These are phyloP conservation scores for grape (Vitis vinifera) DNA, from an alignment of 164 flowering plant genomes.

Conservation along the genomic window ASM3070453v1 NC_081816.1:3772001-3772500, in stretches of 20 bases:
- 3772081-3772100: slow-evolving; percentile 2
- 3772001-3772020: slow-evolving; percentile 54
- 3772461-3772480: too few species aligned
- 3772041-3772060: slow-evolving; percentile 84
- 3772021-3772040: slow-evolving; percentile 53
- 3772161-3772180: slow-evolving; percentile 16
- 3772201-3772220: slow-evolving; percentile 21
- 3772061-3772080: slow-evolving; percentile 31
- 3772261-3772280: slow-evolving; percentile 37
- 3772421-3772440: too few species aligned
- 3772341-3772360: too few species aligned
- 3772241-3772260: slow-evolving; percentile 30
- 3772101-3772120: slow-evolving; percentile 24
- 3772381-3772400: neutral
- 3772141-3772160: slow-evolving; percentile 67
- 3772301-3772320: slow-evolving; percentile 80
- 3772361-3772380: too few species aligned
- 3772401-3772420: too few species aligned
- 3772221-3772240: slow-evolving; percentile 9
- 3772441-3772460: too few species aligned
- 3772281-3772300: slow-evolving; percentile 59
- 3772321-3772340: slow-evolving; percentile 64
- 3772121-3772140: slow-evolving; percentile 68
- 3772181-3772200: slow-evolving; percentile 30
- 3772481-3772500: too few species aligned